phyloP scores from a whole-genome alignment of 1,284 basidiomycete species.

The Inonotus hispidus region DNA sequence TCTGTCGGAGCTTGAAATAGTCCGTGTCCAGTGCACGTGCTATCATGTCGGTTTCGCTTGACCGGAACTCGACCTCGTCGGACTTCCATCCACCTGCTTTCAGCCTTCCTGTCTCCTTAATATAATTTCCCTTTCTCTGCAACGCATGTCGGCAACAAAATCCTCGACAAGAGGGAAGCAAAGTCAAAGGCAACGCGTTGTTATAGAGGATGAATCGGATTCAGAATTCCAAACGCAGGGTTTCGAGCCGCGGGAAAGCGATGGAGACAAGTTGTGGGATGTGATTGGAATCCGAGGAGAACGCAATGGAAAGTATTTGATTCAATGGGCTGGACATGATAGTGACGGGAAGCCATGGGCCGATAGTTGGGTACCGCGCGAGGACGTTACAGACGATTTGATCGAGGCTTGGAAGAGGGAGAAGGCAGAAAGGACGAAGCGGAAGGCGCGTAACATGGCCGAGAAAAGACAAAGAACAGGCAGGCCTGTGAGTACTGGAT shows the following conservation, averaged over 20 bases:
- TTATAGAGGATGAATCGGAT: neutral
- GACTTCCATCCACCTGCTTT: too few species aligned
- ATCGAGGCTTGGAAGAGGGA: conserved; percentile 18
- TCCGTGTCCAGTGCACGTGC: too few species aligned
- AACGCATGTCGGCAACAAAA: too few species aligned
- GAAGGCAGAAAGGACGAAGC: conserved; percentile 5
- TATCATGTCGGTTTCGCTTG: too few species aligned
- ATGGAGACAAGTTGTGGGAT: conserved; percentile 12
- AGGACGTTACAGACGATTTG: conserved; percentile 18
- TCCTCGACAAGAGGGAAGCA: neutral
- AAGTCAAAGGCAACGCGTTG: neutral
- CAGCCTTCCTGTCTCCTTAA: neutral
- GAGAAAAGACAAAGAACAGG: neutral
- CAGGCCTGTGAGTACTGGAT: neutral
- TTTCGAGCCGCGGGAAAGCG: conserved; percentile 8
- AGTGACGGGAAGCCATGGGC: conserved; percentile 16
- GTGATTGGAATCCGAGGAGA: conserved; percentile 12
- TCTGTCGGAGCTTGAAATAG: too few species aligned
- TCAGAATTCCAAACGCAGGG: conserved; percentile 8
- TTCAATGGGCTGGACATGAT: conserved; percentile 16
- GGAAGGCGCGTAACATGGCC: conserved; percentile 2
- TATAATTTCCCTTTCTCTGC: neutral
- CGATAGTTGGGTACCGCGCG: conserved; percentile 17
- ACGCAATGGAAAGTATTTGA: conserved; percentile 1
- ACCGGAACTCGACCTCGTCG: too few species aligned